Conservation (phyloP, 108 stramenopile genomes). For the Stephanodiscus minutulus region DNA sequence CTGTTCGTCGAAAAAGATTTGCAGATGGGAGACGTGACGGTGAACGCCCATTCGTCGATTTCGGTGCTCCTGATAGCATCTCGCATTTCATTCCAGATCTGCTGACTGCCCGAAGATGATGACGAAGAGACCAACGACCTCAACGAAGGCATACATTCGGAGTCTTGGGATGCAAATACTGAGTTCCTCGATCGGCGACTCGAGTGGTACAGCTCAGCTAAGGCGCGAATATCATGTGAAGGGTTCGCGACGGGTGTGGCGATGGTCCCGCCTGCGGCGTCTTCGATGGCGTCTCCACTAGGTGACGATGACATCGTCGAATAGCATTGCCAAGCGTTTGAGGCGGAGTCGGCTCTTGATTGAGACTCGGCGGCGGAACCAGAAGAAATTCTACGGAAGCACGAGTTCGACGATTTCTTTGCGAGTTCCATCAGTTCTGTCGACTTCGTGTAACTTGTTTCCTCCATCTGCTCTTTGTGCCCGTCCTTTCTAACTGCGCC, state of each 20-base stretch:
- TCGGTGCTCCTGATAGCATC: background rate
- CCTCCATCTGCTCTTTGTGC: background rate
- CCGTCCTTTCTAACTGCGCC: background rate
- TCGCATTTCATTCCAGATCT: constrained; percentile 4
- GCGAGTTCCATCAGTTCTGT: background rate
- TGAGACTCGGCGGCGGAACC: background rate
- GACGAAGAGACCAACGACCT: background rate
- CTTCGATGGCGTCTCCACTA: background rate
- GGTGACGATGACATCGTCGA: background rate
- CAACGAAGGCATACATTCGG: background rate
- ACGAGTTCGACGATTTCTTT: background rate
- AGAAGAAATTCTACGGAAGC: background rate
- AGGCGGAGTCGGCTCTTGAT: background rate
- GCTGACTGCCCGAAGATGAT: background rate
- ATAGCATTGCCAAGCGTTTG: background rate
- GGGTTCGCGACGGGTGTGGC: background rate
- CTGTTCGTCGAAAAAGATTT: background rate
- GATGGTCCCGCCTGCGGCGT: background rate
- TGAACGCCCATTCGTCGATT: background rate
- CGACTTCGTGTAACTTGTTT: background rate
- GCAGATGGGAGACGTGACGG: background rate
- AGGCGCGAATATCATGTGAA: background rate
- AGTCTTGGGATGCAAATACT: background rate
- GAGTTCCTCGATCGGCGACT: constrained; percentile 4
- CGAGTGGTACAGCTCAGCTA: constrained; percentile 3